phyloP scores from a whole-genome alignment of 2,329 filamentous ascomycete species.

The Colletotrichum cuscutae region DNA sequence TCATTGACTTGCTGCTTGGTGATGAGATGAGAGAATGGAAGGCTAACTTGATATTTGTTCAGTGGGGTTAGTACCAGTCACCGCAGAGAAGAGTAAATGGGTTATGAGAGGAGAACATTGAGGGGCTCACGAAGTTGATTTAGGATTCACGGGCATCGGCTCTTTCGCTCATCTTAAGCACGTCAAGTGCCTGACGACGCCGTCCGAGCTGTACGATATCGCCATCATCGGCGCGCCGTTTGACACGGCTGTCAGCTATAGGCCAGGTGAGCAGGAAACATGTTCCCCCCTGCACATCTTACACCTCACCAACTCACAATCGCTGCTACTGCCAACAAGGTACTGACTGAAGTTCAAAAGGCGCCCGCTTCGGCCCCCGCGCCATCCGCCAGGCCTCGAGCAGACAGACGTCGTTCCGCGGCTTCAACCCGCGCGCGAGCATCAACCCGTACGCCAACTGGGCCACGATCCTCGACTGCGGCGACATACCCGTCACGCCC shows the following conservation, averaged over 20 bases:
- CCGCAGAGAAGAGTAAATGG: too few species aligned
- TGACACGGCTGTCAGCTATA: constrained; percentile 77
- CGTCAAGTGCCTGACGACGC: constrained; percentile 75
- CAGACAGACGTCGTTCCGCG: constrained; percentile 82
- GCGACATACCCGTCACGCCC: constrained; percentile 87
- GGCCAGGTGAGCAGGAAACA: constrained; percentile 63
- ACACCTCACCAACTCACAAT: background rate
- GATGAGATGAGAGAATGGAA: background rate
- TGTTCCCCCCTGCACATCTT: background rate
- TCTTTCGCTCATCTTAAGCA: constrained; percentile 79
- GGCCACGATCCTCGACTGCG: constrained; percentile 86
- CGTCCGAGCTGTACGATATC: constrained; percentile 73
- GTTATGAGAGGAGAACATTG: background rate
- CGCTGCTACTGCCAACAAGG: too few species aligned
- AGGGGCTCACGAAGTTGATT: constrained; percentile 56
- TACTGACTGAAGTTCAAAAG: constrained; percentile 40
- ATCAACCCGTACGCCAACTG: constrained; percentile 87
- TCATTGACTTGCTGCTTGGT: too few species aligned
- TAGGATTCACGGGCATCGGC: constrained; percentile 76
- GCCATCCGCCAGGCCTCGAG: constrained; percentile 87
- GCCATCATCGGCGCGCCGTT: constrained; percentile 79
- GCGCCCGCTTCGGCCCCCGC: constrained; percentile 85
- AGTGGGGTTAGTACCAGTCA: constrained; percentile 33
- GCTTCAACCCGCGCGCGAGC: constrained; percentile 81
- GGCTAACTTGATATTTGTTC: background rate